Conservation (phyloP, 2,329 filamentous ascomycete genomes). For the Corynespora cassiicola region DNA sequence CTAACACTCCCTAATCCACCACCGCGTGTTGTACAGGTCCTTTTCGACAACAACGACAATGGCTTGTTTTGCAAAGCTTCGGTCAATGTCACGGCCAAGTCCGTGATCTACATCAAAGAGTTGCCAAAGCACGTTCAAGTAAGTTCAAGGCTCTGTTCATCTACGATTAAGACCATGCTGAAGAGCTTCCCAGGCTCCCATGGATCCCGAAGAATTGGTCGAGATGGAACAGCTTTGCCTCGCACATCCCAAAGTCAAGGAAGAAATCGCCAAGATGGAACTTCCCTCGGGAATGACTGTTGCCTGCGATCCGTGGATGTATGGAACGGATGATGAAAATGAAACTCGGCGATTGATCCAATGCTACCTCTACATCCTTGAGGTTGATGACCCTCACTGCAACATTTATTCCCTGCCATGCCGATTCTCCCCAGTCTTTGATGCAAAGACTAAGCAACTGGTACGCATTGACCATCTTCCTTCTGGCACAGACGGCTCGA, state of each 20-base stretch:
- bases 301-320: conserved; percentile 70
- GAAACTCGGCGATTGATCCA: conserved; percentile 60
- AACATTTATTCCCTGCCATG: conserved; percentile 72
- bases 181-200: neutral
- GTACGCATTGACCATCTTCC: conserved; percentile 73
- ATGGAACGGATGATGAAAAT: conserved; percentile 52
- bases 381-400: conserved; percentile 65
- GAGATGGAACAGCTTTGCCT: conserved; percentile 2
- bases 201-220: conserved; percentile 1
- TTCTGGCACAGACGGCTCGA: too few species aligned
- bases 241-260: conserved; percentile 25
- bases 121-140: too few species aligned
- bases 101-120: neutral
- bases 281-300: conserved; percentile 61
- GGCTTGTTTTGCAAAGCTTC: conserved; percentile 2
- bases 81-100: neutral
- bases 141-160: too few species aligned
- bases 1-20: too few species aligned
- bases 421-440: conserved; percentile 68
- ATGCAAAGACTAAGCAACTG: conserved; percentile 65
- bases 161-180: too few species aligned
- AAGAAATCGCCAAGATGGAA: conserved; percentile 62
- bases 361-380: conserved; percentile 70
- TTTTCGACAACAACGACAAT: neutral
- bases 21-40: too few species aligned